Percentiles rank a stretch among this genome's conserved stretches.
These are phyloP conservation scores for Biscogniauxia mediterranea DNA, from an alignment of 2,329 filamentous ascomycete genomes.

Conservation along the genomic window DNA sequence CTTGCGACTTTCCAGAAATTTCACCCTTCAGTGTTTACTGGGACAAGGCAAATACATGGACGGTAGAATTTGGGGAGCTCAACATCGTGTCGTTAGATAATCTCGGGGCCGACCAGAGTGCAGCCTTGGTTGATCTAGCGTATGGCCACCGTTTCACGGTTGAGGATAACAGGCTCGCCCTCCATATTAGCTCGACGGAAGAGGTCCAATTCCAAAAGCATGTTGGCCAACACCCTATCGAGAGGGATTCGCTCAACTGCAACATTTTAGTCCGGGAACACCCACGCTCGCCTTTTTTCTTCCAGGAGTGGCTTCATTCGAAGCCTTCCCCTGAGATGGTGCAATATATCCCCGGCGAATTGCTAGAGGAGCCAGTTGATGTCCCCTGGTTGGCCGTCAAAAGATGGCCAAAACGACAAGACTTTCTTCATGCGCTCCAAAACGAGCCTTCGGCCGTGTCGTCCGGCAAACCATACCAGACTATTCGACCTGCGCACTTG, in stretches of 20 bases:
- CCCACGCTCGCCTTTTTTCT: slow-evolving; percentile 39
- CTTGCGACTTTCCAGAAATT: slow-evolving; percentile 39
- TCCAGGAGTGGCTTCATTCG: slow-evolving; percentile 37
- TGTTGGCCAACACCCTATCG: slow-evolving; percentile 14
- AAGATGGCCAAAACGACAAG: slow-evolving; percentile 53
- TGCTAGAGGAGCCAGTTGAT: slow-evolving; percentile 41
- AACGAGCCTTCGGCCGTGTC: slow-evolving; percentile 4
- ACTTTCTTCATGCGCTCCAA: slow-evolving; percentile 53
- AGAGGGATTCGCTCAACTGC: slow-evolving; percentile 23
- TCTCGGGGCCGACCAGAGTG: slow-evolving; percentile 42
- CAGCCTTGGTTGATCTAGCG: slow-evolving; percentile 44
- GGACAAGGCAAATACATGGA: slow-evolving; percentile 37
- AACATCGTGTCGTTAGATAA: slow-evolving; percentile 4
- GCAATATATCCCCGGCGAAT: slow-evolving; percentile 35
- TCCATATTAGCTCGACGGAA: slow-evolving; percentile 38
- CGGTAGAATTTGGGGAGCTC: slow-evolving; percentile 31
- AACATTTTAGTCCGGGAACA: slow-evolving; percentile 42
- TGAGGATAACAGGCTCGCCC: slow-evolving; percentile 38
- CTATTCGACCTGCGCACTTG: slow-evolving; percentile 45
- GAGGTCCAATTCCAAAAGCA: slow-evolving; percentile 24
- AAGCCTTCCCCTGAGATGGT: slow-evolving; percentile 46
- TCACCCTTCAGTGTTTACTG: slow-evolving; percentile 40
- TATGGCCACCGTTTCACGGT: slow-evolving; percentile 47
- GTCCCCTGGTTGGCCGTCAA: slow-evolving; percentile 48
- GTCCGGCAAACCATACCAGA: slow-evolving; percentile 40